Evolutionary conservation across 768 basidiomycete species (phyloP).

Genomic region (Boletales sp.): DNA sequence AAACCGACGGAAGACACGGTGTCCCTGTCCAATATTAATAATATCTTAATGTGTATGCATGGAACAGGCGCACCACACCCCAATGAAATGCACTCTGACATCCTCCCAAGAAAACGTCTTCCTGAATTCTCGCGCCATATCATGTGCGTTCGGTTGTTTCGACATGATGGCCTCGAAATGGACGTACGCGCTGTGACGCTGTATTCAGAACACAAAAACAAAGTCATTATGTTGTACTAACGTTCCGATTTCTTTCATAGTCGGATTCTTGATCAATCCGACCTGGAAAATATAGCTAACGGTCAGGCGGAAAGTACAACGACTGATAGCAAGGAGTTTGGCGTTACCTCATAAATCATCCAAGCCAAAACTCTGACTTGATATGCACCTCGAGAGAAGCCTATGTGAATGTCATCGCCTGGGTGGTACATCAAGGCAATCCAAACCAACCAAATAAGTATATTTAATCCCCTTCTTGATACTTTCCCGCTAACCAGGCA

Average conservation of each 20-base stretch:
- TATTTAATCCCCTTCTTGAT: constrained; percentile 26
- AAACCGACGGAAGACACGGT: constrained; percentile 62
- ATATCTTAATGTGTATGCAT: neutral
- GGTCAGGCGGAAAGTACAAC: too few relatives aligned
- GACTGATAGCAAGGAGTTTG: too few relatives aligned
- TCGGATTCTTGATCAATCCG: constrained; percentile 27
- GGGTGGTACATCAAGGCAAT: neutral
- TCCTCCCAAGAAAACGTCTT: constrained; percentile 40
- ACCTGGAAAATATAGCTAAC: constrained; percentile 14
- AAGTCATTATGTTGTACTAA: neutral
- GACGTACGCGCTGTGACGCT: constrained; percentile 11
- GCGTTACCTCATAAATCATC: constrained; percentile 33
- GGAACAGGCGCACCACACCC: constrained; percentile 40
- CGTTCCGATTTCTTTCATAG: constrained; percentile 26
- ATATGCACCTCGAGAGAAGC: constrained; percentile 42
- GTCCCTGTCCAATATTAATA: constrained; percentile 40
- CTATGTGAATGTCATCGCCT: constrained; percentile 4
- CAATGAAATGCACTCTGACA: constrained; percentile 47
- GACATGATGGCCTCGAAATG: constrained; percentile 14
- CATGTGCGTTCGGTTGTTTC: constrained; percentile 12
- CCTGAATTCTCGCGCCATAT: constrained; percentile 34
- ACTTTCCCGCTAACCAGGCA: constrained; percentile 26
- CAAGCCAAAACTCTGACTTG: constrained; percentile 36
- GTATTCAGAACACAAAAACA: neutral
- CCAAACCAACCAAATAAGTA: constrained; percentile 25